Conservation (phyloP, 106 monocot genomes). For the Triglochin maritima region DNA sequence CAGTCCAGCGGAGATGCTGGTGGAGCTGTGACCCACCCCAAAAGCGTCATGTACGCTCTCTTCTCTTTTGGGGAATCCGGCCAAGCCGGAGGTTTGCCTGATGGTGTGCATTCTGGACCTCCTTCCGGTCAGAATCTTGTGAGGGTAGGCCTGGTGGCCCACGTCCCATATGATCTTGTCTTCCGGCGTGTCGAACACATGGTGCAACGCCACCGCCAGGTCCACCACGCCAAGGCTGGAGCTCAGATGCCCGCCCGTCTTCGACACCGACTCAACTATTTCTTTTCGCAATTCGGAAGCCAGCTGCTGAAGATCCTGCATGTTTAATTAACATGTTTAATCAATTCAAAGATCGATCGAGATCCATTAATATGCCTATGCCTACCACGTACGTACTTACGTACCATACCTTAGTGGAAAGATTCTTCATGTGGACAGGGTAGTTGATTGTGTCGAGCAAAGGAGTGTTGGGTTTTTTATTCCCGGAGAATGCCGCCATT, state of each 20-base stretch:
- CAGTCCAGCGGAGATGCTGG: conserved; percentile 85
- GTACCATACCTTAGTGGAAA: conserved; percentile 17
- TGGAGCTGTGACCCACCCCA: conserved; percentile 84
- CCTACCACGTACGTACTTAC: neutral
- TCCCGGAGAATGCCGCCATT: conserved; percentile 29
- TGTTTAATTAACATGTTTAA: neutral
- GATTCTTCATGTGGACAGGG: conserved; percentile 85
- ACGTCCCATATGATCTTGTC: conserved; percentile 97
- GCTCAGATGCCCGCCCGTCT: conserved; percentile 75
- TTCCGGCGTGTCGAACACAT: conserved; percentile 69
- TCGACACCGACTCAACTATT: conserved; percentile 52
- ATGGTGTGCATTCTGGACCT: conserved; percentile 71
- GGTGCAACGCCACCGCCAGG: conserved; percentile 69
- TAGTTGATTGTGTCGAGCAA: conserved; percentile 72
- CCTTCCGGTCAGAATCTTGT: conserved; percentile 87
- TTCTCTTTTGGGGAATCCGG: conserved; percentile 76
- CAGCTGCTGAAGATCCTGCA: conserved; percentile 69
- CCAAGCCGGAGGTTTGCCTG: conserved; percentile 70
- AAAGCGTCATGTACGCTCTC: conserved; percentile 88
- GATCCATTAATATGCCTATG: neutral
- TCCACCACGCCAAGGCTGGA: conserved; percentile 85
- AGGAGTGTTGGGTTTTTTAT: conserved; percentile 59
- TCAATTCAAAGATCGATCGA: neutral
- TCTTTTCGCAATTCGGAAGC: conserved; percentile 65
- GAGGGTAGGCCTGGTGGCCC: conserved; percentile 82